Evolutionary conservation across 2,329 filamentous ascomycete genomes (phyloP).

Genomic region (Leptographium wingfieldii): DNA sequence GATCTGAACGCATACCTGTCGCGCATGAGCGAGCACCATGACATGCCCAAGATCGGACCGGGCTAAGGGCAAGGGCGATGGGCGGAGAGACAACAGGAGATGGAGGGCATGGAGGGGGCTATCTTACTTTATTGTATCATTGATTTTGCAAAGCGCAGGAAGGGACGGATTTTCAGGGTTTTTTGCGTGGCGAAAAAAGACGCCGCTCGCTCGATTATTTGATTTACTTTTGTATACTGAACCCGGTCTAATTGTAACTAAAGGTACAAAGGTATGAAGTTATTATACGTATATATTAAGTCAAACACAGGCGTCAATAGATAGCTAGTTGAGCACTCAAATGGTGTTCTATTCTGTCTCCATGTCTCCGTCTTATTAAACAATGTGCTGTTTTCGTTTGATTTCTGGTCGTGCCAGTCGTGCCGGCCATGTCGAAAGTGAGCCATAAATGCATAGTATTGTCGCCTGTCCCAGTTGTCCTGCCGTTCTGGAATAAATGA

Average conservation of each 20-base stretch:
- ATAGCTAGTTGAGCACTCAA: not conserved
- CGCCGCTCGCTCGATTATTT: not conserved
- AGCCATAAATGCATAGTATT: not conserved
- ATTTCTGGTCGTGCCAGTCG: not conserved
- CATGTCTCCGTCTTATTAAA: not conserved
- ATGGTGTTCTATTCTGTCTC: not conserved
- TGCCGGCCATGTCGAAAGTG: not conserved
- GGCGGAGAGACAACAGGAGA: not conserved
- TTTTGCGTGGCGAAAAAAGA: too few species aligned
- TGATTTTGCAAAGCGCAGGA: not conserved
- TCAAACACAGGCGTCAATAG: not conserved
- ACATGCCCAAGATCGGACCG: constrained; percentile 67
- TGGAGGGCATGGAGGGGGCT: not conserved
- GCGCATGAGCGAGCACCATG: constrained; percentile 88
- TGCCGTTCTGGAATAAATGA: constrained; percentile 1
- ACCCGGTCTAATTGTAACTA: too few species aligned
- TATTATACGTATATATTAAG: too few species aligned
- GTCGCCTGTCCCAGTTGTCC: not conserved
- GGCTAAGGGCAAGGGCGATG: constrained; percentile 25
- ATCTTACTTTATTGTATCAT: not conserved
- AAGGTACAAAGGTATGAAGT: too few species aligned
- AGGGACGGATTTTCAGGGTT: too few species aligned
- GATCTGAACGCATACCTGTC: constrained; percentile 91
- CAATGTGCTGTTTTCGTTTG: not conserved
- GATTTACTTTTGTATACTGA: not conserved